Conservation (phyloP, 305 asterid genomes). For the Fraxinus angustifolia region DNA sequence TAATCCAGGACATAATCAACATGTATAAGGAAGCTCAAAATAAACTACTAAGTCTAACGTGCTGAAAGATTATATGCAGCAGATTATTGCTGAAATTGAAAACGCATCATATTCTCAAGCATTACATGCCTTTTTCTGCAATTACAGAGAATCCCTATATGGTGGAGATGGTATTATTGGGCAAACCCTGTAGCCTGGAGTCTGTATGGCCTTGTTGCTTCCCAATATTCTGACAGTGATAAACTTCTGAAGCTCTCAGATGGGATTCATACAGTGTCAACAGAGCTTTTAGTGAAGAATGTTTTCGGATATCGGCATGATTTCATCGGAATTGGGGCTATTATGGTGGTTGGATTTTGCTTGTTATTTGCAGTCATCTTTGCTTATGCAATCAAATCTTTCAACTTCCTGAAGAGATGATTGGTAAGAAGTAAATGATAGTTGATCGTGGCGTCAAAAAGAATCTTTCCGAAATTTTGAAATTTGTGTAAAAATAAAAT, state of each 20-base stretch:
- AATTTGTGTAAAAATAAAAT: neutral
- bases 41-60: neutral
- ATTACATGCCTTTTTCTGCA: neutral
- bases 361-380: constrained; percentile 70
- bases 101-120: neutral
- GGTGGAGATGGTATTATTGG: constrained; percentile 99
- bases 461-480: neutral
- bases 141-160: constrained; percentile 80
- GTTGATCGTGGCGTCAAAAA: neutral
- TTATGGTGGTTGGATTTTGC: constrained; percentile 75
- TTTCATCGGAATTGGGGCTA: constrained; percentile 55
- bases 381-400: constrained; percentile 74
- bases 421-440: constrained; percentile 6
- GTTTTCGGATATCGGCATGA: constrained; percentile 84
- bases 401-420: constrained; percentile 82
- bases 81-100: neutral
- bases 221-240: constrained; percentile 65
- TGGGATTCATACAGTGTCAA: constrained; percentile 47
- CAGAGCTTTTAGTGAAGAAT: constrained; percentile 42
- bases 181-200: constrained; percentile 97
- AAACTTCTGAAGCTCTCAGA: constrained; percentile 58
- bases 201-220: constrained; percentile 78
- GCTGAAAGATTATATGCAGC: constrained; percentile 1
- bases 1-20: neutral
- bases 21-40: neutral